Conservation (phyloP, 2,329 filamentous ascomycete species). For the Coniella lustricola region DNA sequence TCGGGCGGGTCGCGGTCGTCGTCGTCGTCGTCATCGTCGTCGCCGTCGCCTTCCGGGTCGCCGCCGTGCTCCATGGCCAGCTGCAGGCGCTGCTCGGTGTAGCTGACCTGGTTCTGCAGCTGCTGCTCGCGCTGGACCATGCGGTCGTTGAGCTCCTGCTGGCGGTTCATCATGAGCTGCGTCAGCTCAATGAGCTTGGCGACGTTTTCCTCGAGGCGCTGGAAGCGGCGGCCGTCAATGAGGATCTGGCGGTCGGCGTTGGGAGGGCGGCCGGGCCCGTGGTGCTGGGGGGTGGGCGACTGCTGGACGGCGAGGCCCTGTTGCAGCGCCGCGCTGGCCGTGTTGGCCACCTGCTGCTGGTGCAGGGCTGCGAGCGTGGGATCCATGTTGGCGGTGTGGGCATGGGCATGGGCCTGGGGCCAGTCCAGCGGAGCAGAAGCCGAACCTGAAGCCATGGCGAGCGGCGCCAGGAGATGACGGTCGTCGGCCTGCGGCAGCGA, state of each 20-base stretch:
- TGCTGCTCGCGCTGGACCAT: conserved; percentile 12
- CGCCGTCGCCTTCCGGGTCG: conserved; percentile 8
- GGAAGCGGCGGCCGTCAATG: conserved; percentile 15
- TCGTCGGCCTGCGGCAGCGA: too few species aligned
- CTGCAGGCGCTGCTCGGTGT: conserved; percentile 12
- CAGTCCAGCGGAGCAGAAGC: too few species aligned
- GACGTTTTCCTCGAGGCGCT: conserved; percentile 16
- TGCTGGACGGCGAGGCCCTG: conserved; percentile 7
- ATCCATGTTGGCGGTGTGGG: conserved; percentile 6
- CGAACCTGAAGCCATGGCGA: too few species aligned
- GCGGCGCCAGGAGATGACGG: too few species aligned
- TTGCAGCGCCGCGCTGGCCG: conserved; percentile 11
- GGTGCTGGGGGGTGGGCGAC: neutral
- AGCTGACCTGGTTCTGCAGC: conserved; percentile 13
- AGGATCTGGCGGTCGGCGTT: conserved; percentile 12
- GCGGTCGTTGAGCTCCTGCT: conserved; percentile 17
- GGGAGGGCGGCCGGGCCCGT: conserved; percentile 13
- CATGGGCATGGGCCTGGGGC: neutral
- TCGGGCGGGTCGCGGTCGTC: conserved; percentile 15
- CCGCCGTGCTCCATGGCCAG: conserved; percentile 11
- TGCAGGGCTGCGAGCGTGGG: conserved; percentile 10
- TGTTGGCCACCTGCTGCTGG: conserved; percentile 13
- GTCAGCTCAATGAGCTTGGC: conserved; percentile 16
- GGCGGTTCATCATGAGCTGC: conserved; percentile 18
- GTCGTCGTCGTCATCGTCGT: conserved; percentile 13